Percentiles rank a stretch among this genome's conserved stretches.
Evolutionary conservation across 345 rosid genomes (phyloP).

Genomic region (Citrus trifoliata): DNA sequence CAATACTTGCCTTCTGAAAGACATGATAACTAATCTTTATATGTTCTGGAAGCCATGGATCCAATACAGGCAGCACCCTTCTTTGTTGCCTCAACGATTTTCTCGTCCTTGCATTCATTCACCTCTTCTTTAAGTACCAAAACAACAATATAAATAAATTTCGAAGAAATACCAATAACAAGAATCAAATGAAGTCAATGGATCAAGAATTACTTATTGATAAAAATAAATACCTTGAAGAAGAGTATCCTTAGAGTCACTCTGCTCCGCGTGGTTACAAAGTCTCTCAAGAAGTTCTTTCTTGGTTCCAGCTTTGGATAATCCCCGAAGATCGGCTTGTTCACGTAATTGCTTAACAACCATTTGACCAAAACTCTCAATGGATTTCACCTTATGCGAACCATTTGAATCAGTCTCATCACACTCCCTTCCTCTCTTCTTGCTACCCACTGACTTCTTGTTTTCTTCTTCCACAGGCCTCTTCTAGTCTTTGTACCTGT

Average conservation of each 20-base stretch:
- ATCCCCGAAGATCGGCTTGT: slow-evolving; percentile 51
- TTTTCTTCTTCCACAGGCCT: slow-evolving; percentile 48
- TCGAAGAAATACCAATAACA: background rate
- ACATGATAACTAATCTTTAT: slow-evolving; percentile 76
- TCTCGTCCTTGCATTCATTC: slow-evolving; percentile 37
- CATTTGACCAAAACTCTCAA: slow-evolving; percentile 53
- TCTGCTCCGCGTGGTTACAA: slow-evolving; percentile 31
- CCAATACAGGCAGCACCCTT: slow-evolving; percentile 85
- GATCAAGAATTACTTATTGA: background rate
- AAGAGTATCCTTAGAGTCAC: slow-evolving; percentile 11
- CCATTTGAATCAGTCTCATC: slow-evolving; percentile 19
- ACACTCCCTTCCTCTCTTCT: slow-evolving; percentile 48
- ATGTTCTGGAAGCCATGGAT: slow-evolving; percentile 73
- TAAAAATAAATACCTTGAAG: slow-evolving; percentile 19
- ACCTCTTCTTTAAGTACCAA: slow-evolving; percentile 28
- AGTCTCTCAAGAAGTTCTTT: slow-evolving; percentile 65
- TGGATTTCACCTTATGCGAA: slow-evolving; percentile 42
- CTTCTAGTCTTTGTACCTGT: slow-evolving; percentile 61
- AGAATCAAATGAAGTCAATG: background rate
- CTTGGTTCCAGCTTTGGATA: slow-evolving; percentile 60
- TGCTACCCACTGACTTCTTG: slow-evolving; percentile 19
- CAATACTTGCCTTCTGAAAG: slow-evolving; percentile 46
- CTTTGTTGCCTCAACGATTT: slow-evolving; percentile 60
- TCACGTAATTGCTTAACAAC: slow-evolving; percentile 68
- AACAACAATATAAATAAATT: background rate